phyloP scores from a whole-genome alignment of 2,329 filamentous ascomycete species.

The Exophiala sideris region DNA sequence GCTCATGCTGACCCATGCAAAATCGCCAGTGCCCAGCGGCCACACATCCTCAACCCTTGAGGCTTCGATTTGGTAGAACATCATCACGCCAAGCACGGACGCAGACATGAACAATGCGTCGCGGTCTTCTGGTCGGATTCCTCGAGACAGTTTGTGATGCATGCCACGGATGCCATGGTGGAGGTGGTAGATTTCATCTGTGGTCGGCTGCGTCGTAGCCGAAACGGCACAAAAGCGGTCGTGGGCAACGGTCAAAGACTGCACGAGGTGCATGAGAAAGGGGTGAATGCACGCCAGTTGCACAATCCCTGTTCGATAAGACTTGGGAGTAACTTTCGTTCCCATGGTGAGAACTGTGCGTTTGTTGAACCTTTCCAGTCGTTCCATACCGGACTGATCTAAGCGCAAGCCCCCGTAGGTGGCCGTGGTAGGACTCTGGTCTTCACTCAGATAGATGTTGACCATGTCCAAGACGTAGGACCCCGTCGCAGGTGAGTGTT shows the following conservation, averaged over 20 bases:
- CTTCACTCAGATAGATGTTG: not conserved
- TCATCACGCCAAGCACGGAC: slow-evolving; percentile 40
- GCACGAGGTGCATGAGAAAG: slow-evolving; percentile 54
- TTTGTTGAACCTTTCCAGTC: slow-evolving; percentile 10
- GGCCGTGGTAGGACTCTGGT: not conserved
- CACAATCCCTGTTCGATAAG: slow-evolving; percentile 18
- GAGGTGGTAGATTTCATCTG: slow-evolving; percentile 45
- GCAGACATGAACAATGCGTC: slow-evolving; percentile 29
- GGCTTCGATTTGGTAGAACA: slow-evolving; percentile 42
- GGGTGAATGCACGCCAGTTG: slow-evolving; percentile 34
- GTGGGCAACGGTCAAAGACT: slow-evolving; percentile 54
- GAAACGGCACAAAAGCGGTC: slow-evolving; percentile 32
- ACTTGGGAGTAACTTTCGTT: slow-evolving; percentile 1
- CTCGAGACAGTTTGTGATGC: slow-evolving; percentile 12
- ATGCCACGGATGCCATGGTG: slow-evolving; percentile 33
- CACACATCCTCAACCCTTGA: slow-evolving; percentile 48
- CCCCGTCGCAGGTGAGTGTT: not conserved
- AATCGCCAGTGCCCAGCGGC: slow-evolving; percentile 53
- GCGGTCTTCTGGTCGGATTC: slow-evolving; percentile 11
- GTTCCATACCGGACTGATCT: not conserved
- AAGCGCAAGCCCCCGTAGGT: not conserved
- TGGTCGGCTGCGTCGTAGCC: slow-evolving; percentile 19
- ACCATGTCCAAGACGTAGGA: not conserved
- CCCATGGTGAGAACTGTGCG: slow-evolving; percentile 2
- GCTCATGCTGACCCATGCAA: slow-evolving; percentile 58